Base-by-base conservation (phyloP, 1,139 yeast species). In the Pneumocystis jirovecii region DNA sequence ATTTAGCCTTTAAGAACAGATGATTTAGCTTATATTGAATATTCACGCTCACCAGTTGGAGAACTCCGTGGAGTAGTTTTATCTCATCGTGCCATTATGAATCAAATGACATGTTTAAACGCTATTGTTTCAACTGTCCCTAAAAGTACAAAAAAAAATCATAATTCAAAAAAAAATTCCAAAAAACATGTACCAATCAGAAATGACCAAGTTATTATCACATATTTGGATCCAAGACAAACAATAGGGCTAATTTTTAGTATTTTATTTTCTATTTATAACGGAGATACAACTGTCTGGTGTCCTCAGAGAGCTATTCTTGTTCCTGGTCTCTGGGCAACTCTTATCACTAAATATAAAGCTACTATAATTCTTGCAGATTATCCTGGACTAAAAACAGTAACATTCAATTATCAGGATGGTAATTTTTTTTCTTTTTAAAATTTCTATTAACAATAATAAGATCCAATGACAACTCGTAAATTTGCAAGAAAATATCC, bases 51-150 rank as follows among this genome's bases (percentile, higher is more conserved):
- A 1, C 96, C 97, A 0, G 83, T 89, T 25, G 97, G 97, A 1
- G 96, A 91, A 70, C 76, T 90, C 45, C 81, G 96, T 65, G 99
- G 99, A 6, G 96, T 95, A 59, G 96, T 95, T 0, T 82, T 95
- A 73, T 87, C 95, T 42, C 97, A 93, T 72, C 80, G 89, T 67
- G 90, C 96, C 0, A 82, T 95, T 21, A 80, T 87, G 71, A 95
- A 89, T 71, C 98, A 93, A 73, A 89, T 93, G 93, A 81, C 83
- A 67, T 83, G 89, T 65, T 74, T 95, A 50, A 81, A 87, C 17
- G 81, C 84, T 6, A 83, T 95, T 37, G 76, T 93, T 80, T 72
- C 69, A 21, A 68, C 71, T 44, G 67, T 66, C 31, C 89, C 91
- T 6, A 61, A 40, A 63, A 61, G 8, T 21, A 31, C n/a, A 59